These are phyloP conservation scores for Candida anglica DNA, from an alignment of 805 yeast species.

Conservation along the genomic window DNA sequence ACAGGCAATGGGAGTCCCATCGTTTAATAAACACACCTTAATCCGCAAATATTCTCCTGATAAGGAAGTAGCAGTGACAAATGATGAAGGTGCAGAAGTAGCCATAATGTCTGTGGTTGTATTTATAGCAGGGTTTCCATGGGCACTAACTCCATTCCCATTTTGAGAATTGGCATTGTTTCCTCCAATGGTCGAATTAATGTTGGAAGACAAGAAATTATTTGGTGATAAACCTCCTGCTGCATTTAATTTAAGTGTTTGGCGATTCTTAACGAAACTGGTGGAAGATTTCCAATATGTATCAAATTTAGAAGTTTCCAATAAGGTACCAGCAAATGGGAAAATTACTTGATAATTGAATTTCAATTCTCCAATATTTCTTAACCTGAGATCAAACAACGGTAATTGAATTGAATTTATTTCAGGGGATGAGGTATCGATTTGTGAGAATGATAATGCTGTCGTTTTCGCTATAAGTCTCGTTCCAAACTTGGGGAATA, in stretches of 20 bases:
- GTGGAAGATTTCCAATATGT: slow-evolving; percentile 94
- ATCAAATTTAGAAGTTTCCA: slow-evolving; percentile 89
- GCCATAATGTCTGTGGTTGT: slow-evolving; percentile 16
- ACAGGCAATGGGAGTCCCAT: slow-evolving; percentile 82
- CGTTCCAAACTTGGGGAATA: slow-evolving; percentile 93
- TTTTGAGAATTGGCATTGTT: not conserved
- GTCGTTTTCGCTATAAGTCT: slow-evolving; percentile 86
- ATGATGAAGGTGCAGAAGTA: slow-evolving; percentile 41
- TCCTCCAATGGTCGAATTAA: slow-evolving; percentile 11
- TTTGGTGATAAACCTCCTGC: slow-evolving; percentile 40
- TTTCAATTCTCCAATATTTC: slow-evolving; percentile 74
- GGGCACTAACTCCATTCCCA: slow-evolving; percentile 1
- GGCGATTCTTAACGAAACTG: slow-evolving; percentile 39
- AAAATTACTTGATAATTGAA: slow-evolving; percentile 79
- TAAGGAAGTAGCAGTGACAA: slow-evolving; percentile 88
- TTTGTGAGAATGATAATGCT: slow-evolving; percentile 53
- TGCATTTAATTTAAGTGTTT: slow-evolving; percentile 23
- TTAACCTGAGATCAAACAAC: slow-evolving; percentile 73
- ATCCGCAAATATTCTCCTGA: slow-evolving; percentile 74
- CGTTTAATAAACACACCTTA: slow-evolving; percentile 67
- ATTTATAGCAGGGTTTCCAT: slow-evolving; percentile 8
- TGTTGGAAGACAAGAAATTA: slow-evolving; percentile 31
- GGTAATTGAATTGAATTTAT: slow-evolving; percentile 54
- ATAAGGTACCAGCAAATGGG: slow-evolving; percentile 81
- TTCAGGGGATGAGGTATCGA: slow-evolving; percentile 38